Evolutionary conservation across 1,284 basidiomycete genomes (phyloP).

Genomic region (Vanrija pseudolonga): DNA sequence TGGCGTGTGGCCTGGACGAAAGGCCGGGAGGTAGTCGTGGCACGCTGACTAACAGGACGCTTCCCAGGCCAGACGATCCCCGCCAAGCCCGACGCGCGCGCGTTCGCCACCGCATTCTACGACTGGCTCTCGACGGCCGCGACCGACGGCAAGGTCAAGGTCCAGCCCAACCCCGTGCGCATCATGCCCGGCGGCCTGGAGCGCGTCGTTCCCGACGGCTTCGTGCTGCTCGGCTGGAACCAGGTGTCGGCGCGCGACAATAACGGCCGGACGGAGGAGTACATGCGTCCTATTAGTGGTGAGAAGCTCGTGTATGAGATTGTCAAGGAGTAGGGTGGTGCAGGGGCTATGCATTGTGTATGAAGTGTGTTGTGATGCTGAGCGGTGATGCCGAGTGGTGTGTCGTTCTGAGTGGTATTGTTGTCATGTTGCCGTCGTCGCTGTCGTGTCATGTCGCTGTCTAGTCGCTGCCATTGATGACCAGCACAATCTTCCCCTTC

Average conservation of each 20-base stretch:
- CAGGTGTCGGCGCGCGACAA: neutral
- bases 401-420: too few relatives aligned
- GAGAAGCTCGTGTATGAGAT: slow-evolving; percentile 11
- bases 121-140: neutral
- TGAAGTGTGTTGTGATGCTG: too few relatives aligned
- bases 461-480: too few relatives aligned
- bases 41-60: neutral
- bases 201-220: slow-evolving; percentile 3
- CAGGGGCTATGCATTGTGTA: too few relatives aligned
- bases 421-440: too few relatives aligned
- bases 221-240: slow-evolving; percentile 4
- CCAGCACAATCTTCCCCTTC: too few relatives aligned
- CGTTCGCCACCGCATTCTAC: slow-evolving; percentile 6
- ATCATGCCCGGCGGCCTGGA: slow-evolving; percentile 9
- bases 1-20: neutral
- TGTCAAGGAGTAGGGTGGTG: too few relatives aligned
- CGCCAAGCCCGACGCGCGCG: neutral
- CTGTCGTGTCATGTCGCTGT: too few relatives aligned
- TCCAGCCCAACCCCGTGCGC: slow-evolving; percentile 9
- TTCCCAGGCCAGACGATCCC: neutral
- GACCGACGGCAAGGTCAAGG: neutral
- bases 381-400: too few relatives aligned
- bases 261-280: neutral
- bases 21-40: neutral
- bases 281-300: slow-evolving; percentile 6